Evolutionary conservation across 306 rosid species (phyloP), one percentile per base, ranked within the genome.

Genomic region (Ochetophila trinervis): DNA sequence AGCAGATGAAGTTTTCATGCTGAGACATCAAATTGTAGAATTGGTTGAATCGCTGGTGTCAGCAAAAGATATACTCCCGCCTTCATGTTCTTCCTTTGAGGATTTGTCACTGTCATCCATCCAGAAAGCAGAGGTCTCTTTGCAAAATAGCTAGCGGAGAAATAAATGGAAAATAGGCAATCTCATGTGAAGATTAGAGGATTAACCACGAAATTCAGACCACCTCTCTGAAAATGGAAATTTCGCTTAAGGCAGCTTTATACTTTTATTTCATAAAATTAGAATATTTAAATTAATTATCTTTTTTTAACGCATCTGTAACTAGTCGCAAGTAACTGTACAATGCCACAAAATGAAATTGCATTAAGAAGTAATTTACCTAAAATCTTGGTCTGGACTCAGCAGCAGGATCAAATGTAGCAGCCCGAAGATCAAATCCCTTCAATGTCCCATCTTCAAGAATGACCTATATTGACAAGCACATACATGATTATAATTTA

Each of bases 301-400:
- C 32, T n/a, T 27, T 27, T 27, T 27, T 27, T 4, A 27, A 27
- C 32, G n/a, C 3, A 27, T 27, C 32, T 27, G 32, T 27, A 27
- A 2, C 94, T 94, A 52, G 97, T 93, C 37, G 99, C 90, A 65
- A 93, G 88, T 73, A 93, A 79, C 98, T 89, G 93, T 76, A 65
- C 45, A 56, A 68, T 48, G 35, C 23, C 66, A 69, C 40, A 32
- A 75, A 37, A 35, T 19, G 40, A 45, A 54, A 73, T 76, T 58
- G 79, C 48, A 66, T 24, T 42, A 40, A 50, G 67, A 72, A 62
- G 59, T 76, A 37, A 49, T 66, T 52, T 47, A 76, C 15, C 47
- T 3, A 35, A 35, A 90, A 93, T 66, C 82, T 79, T 27, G 95
- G 78, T 72, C 80, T 79, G 18, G 69, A 69, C 62, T 83, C 88